These are phyloP conservation scores for Sugiyamaella xylanicola DNA, from an alignment of 1,139 yeast genomes.

Conservation along the genomic window DNA sequence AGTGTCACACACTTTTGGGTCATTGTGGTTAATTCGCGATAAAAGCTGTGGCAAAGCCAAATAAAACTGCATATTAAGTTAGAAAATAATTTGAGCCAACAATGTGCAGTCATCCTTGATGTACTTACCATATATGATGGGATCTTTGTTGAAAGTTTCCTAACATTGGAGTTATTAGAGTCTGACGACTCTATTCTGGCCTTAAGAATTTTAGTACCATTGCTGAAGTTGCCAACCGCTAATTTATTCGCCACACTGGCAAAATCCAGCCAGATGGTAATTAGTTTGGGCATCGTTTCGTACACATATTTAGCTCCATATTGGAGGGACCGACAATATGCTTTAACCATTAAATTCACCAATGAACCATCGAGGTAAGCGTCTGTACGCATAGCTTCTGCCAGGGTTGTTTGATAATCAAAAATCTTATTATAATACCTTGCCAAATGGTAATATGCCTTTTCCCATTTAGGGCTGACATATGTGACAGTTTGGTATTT, in stretches of 20 bases:
- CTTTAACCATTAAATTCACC: constrained; percentile 64
- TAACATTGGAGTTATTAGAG: constrained; percentile 13
- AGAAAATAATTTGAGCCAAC: background rate
- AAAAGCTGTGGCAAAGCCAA: constrained; percentile 83
- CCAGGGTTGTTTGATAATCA: constrained; percentile 57
- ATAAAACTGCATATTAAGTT: constrained; percentile 68
- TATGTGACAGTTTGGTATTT: constrained; percentile 65
- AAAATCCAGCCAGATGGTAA: constrained; percentile 91
- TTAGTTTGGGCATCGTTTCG: constrained; percentile 85
- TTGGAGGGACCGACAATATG: constrained; percentile 67
- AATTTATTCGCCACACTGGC: constrained; percentile 48
- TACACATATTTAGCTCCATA: constrained; percentile 70
- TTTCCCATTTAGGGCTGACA: constrained; percentile 69
- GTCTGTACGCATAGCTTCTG: constrained; percentile 41
- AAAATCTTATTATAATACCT: constrained; percentile 74
- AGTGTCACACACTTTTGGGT: constrained; percentile 57
- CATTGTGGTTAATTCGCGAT: constrained; percentile 73
- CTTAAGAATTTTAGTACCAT: constrained; percentile 26
- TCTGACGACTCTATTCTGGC: constrained; percentile 23
- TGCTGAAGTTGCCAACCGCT: constrained; percentile 31
- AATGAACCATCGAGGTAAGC: constrained; percentile 56
- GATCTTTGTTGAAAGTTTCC: constrained; percentile 47
- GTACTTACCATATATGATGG: constrained; percentile 55
- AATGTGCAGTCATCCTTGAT: too few species aligned
- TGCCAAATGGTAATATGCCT: constrained; percentile 79